A percentile compares a stretch with the other conserved stretches of the same genome.
phyloP scores from a whole-genome alignment of 805 yeast genomes.

The Lipomyces starkeyi region DNA sequence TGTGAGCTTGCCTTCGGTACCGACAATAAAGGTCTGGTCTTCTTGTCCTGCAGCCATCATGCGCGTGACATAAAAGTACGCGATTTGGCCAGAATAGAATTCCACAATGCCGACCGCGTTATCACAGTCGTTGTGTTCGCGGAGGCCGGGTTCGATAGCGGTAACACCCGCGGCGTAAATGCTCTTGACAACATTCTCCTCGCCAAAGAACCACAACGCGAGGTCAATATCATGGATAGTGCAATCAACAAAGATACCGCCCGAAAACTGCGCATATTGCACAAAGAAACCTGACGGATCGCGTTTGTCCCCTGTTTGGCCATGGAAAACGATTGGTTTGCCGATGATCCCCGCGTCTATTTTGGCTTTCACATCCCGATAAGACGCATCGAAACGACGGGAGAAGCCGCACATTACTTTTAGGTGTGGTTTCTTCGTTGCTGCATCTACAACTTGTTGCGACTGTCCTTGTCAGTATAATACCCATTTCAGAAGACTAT shows the following conservation, averaged over 20 bases:
- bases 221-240: constrained; percentile 40
- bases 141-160: constrained; percentile 37
- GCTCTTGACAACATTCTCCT: constrained; percentile 27
- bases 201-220: constrained; percentile 36
- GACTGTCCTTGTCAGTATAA: background rate
- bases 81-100: constrained; percentile 37
- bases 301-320: constrained; percentile 25
- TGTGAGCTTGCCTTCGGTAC: constrained; percentile 39
- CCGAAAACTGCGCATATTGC: constrained; percentile 36
- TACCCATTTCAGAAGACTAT: background rate
- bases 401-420: constrained; percentile 27
- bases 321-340: constrained; percentile 15
- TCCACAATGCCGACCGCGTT: constrained; percentile 39
- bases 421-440: constrained; percentile 18
- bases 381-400: constrained; percentile 28
- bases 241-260: constrained; percentile 41
- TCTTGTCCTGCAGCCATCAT: constrained; percentile 40
- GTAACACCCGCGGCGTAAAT: constrained; percentile 35
- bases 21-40: constrained; percentile 36
- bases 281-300: constrained; percentile 35
- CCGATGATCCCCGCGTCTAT: constrained; percentile 25
- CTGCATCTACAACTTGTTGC: constrained; percentile 26
- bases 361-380: constrained; percentile 20
- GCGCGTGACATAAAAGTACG: constrained; percentile 37
- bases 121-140: constrained; percentile 36